These are phyloP conservation scores for Stagonosporopsis chrysanthemi DNA, from an alignment of 2,329 filamentous ascomycete genomes.

Conservation along the genomic window DNA sequence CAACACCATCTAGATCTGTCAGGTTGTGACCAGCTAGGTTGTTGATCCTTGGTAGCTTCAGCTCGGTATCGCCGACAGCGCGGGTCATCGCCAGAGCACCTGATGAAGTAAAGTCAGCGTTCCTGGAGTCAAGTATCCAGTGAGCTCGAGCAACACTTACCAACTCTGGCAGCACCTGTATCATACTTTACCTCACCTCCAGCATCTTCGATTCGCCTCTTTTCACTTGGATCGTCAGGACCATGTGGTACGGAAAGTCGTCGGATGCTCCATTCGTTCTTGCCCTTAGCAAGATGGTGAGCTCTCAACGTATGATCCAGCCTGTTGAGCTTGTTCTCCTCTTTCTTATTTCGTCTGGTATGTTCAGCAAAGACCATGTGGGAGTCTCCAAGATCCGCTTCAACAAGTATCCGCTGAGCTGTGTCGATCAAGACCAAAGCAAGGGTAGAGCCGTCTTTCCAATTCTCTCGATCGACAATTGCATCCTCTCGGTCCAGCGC, in stretches of 20 bases:
- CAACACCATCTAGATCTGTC: slow-evolving; percentile 32
- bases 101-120: background rate
- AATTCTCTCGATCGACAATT: slow-evolving; percentile 26
- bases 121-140: no score
- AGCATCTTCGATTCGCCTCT: slow-evolving; percentile 32
- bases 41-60: slow-evolving; percentile 36
- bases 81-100: slow-evolving; percentile 39
- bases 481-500: slow-evolving; percentile 31
- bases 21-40: slow-evolving; percentile 35
- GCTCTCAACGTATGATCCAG: slow-evolving; percentile 13
- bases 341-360: slow-evolving; percentile 14
- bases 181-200: slow-evolving; percentile 33
- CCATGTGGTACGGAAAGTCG: slow-evolving; percentile 30
- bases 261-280: slow-evolving; percentile 28
- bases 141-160: background rate
- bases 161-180: slow-evolving; percentile 30
- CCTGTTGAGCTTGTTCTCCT: slow-evolving; percentile 12
- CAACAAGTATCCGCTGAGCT: slow-evolving; percentile 30
- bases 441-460: slow-evolving; percentile 34
- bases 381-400: slow-evolving; percentile 35
- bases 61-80: slow-evolving; percentile 32
- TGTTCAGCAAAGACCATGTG: slow-evolving; percentile 29
- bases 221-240: slow-evolving; percentile 29
- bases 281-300: slow-evolving; percentile 16
- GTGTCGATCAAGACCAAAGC: slow-evolving; percentile 33